phyloP scores from a whole-genome alignment of 768 basidiomycete genomes.

The Cyclocybe aegerita region DNA sequence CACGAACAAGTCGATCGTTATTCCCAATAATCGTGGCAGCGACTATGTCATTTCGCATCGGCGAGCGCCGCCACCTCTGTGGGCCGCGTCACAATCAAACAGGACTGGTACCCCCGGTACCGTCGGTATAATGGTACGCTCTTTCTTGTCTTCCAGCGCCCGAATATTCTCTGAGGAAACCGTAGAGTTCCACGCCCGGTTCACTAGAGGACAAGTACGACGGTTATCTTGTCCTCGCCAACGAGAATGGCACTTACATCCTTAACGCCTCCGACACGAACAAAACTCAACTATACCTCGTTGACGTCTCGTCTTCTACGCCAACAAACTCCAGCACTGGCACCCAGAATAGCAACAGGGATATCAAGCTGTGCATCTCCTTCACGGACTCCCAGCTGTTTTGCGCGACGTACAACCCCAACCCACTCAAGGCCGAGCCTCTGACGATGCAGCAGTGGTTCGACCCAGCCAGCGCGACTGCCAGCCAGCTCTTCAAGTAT shows the following conservation, averaged over 20 bases:
- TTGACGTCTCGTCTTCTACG: constrained; percentile 12
- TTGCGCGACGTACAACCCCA: constrained; percentile 64
- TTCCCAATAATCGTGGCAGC: constrained; percentile 16
- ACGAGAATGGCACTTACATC: constrained; percentile 29
- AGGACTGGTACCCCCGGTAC: constrained; percentile 34
- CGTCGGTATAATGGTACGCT: constrained; percentile 49
- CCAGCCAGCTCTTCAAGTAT: constrained; percentile 63
- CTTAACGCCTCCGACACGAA: constrained; percentile 51
- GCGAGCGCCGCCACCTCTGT: constrained; percentile 10
- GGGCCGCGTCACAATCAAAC: constrained; percentile 8
- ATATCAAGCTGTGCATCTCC: constrained; percentile 41
- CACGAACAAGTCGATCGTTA: constrained; percentile 13
- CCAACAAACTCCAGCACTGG: constrained; percentile 7
- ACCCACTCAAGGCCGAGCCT: constrained; percentile 45
- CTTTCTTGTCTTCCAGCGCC: background rate
- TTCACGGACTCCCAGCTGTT: constrained; percentile 34
- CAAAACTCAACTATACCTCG: constrained; percentile 43
- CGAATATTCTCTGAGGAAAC: background rate
- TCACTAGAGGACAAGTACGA: constrained; percentile 10
- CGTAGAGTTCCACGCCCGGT: constrained; percentile 9
- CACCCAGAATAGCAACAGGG: constrained; percentile 10
- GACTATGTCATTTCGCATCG: constrained; percentile 15
- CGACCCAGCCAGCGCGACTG: constrained; percentile 22
- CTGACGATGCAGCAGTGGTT: constrained; percentile 50
- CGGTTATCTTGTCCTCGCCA: constrained; percentile 19